phyloP scores from a whole-genome alignment of 1,139 yeast genomes.

The Taphrina flavorubra region DNA sequence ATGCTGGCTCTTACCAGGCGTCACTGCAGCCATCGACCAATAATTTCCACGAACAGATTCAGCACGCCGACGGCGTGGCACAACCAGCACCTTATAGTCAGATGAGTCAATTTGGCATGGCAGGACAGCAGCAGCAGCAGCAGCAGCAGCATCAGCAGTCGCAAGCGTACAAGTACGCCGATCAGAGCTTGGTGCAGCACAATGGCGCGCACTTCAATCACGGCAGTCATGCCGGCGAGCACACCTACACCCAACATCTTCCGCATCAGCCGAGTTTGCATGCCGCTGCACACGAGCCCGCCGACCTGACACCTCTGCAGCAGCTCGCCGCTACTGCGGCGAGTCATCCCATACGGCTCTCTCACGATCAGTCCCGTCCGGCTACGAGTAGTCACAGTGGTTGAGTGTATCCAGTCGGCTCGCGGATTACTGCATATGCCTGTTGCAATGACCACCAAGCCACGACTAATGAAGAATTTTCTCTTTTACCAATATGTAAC shows the following conservation, averaged over 20 bases:
- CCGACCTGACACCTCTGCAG: slow-evolving; percentile 19
- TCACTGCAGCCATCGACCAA: neutral
- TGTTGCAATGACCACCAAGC: too few relatives aligned
- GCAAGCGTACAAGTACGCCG: slow-evolving; percentile 5
- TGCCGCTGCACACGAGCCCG: neutral
- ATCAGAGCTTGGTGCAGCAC: neutral
- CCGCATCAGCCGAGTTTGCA: slow-evolving; percentile 19
- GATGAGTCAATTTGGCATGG: slow-evolving; percentile 7
- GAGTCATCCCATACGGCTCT: slow-evolving; percentile 7
- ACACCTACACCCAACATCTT: slow-evolving; percentile 10
- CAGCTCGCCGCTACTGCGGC: slow-evolving; percentile 27
- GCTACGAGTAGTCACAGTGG: neutral
- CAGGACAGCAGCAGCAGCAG: neutral
- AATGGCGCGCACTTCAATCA: slow-evolving; percentile 1
- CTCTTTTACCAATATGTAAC: too few relatives aligned
- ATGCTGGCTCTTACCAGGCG: neutral
- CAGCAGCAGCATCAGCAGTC: neutral
- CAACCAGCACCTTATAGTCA: slow-evolving; percentile 24
- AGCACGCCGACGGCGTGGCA: neutral
- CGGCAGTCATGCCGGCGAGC: neutral
- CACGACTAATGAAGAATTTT: too few relatives aligned
- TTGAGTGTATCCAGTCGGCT: neutral
- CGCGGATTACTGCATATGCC: too few relatives aligned
- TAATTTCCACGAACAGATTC: neutral
- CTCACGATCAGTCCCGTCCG: neutral